Evolutionary conservation across 208 protist species (phyloP), one percentile per base, ranked within the genome.

Genomic region (Trypanosoma avium): DNA sequence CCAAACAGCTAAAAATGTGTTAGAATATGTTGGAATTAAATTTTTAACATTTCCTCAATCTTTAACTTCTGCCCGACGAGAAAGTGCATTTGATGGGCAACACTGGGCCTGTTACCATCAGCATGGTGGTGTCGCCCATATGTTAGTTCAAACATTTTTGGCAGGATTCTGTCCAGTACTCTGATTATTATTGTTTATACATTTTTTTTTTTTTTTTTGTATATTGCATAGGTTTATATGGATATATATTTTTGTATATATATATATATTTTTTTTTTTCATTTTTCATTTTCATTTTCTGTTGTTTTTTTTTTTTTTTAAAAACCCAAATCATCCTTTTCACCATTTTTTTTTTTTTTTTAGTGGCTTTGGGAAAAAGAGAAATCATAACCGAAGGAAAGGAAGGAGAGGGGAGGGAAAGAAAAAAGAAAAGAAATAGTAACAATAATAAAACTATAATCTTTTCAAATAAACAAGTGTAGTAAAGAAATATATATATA

Each of bases 191-290:
- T 48, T 47, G 22, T 56, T 45, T 66, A 21, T 48, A 45, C 8
- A 2, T 46, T 56, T 68, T 52, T 60, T 61, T 50, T 42, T 46
- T 61, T 74, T 59, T 22, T 27, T 59, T 67, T 59, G 35, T 32
- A 2, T 27, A 19, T 29, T 47, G 21, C 10, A 52, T 3, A 47
- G 33, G n/a, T n/a, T n/a, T n/a, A n/a, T n/a, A 42, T 13, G 36
- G 10, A 42, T 42, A 42, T n/a, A 13, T 42, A n/a, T 42, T 9
- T 13, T 9, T 42, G 36, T 1, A 10, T 5, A 13, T 38, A 42
- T 42, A 42, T 42, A 3, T n/a, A n/a, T 42, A 42, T 42, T 42
- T 42, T 9, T 42, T n/a, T 9, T 42, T 42, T 42, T 42, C 17
- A 2, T 42, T 42, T 42, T 8, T 42, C 10, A n/a, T 9, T 42